Evolutionary conservation across 306 rosid species (phyloP).

Genomic region (Betula pendula): DNA sequence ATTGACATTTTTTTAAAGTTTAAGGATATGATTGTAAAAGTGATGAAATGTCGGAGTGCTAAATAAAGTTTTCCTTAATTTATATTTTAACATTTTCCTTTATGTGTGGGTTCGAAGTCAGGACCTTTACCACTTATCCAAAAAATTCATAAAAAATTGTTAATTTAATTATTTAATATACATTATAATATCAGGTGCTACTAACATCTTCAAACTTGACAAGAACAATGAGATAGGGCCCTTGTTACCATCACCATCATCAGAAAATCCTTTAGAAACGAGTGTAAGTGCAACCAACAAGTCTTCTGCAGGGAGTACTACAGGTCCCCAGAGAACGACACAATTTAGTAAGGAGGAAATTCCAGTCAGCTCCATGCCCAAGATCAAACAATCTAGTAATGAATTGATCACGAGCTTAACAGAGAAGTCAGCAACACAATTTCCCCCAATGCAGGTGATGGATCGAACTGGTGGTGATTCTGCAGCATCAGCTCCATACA

Average conservation of each 20-base stretch:
- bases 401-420: constrained; percentile 18
- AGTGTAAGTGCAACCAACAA: constrained; percentile 5
- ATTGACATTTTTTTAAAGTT: no score
- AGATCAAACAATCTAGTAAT: constrained; percentile 12
- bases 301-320: not conserved
- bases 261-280: constrained; percentile 3
- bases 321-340: not conserved
- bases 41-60: no score
- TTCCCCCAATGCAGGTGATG: constrained; percentile 69
- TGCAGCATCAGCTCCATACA: constrained; percentile 28
- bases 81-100: no score
- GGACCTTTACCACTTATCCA: no score
- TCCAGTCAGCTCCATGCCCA: constrained; percentile 35
- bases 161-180: no score
- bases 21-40: no score
- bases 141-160: no score
- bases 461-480: constrained; percentile 53
- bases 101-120: no score
- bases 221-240: not conserved
- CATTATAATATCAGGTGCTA: no score
- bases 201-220: no score
- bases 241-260: constrained; percentile 2
- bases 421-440: constrained; percentile 39
- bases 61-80: no score
- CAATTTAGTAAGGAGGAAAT: constrained; percentile 28